Conservation (phyloP, 805 yeast species). For the Ogataea siamensis region DNA sequence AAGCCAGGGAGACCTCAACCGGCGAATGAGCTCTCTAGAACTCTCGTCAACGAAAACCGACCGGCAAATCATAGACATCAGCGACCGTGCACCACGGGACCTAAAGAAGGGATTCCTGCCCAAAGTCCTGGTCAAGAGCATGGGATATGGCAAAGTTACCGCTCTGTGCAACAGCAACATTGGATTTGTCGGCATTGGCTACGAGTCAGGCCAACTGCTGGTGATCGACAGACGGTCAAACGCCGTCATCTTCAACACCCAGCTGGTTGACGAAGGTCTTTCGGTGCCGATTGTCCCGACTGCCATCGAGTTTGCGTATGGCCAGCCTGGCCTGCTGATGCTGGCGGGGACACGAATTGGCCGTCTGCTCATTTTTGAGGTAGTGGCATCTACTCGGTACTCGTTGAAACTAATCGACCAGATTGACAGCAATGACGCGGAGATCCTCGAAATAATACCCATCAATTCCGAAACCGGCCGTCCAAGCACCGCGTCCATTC, state of each 20-base stretch:
- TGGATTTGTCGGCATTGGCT: constrained; percentile 84
- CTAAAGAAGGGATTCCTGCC: constrained; percentile 65
- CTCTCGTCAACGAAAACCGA: constrained; percentile 31
- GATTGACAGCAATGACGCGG: constrained; percentile 48
- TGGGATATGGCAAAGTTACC: constrained; percentile 48
- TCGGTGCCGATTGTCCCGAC: constrained; percentile 44
- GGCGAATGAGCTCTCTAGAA: constrained; percentile 32
- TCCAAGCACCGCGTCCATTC: constrained; percentile 62
- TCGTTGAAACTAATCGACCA: constrained; percentile 50
- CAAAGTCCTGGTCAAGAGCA: constrained; percentile 41
- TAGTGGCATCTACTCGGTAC: constrained; percentile 69
- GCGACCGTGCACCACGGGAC: constrained; percentile 49
- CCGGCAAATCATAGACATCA: constrained; percentile 41
- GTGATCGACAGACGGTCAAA: constrained; percentile 77
- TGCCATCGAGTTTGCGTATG: constrained; percentile 67
- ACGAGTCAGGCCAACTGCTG: constrained; percentile 67
- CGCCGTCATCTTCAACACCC: constrained; percentile 44
- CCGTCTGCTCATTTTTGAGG: constrained; percentile 59
- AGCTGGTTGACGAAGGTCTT: constrained; percentile 29
- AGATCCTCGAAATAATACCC: constrained; percentile 56
- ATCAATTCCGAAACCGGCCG: constrained; percentile 58
- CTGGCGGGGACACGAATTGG: constrained; percentile 78
- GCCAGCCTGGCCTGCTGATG: constrained; percentile 57
- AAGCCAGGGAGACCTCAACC: constrained; percentile 21
- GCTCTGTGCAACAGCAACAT: constrained; percentile 66